These are phyloP conservation scores for Sambucus nigra DNA, from an alignment of 129 eudicot genomes.

Conservation along the genomic window DNA sequence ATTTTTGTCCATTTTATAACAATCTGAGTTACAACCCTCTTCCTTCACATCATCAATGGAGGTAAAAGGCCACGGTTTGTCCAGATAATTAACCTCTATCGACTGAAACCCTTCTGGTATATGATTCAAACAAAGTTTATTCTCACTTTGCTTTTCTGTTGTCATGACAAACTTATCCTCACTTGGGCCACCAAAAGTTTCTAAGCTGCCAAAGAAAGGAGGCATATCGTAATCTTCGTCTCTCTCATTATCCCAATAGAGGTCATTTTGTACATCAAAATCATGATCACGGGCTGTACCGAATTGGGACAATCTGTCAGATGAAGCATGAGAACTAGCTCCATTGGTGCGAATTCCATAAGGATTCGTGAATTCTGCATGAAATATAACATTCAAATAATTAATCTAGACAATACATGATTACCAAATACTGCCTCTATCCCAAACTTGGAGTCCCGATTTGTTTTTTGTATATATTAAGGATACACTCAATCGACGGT, in stretches of 20 bases:
- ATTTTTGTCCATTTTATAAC: constrained; percentile 19
- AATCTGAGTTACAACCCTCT: constrained; percentile 31
- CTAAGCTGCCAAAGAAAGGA: constrained; percentile 35
- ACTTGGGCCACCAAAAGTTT: constrained; percentile 47
- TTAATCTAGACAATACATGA: background rate
- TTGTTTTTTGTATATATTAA: too few species aligned
- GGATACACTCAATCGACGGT: too few species aligned
- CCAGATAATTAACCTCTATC: constrained; percentile 21
- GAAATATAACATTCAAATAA: background rate
- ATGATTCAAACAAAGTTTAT: constrained; percentile 24
- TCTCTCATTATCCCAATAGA: constrained; percentile 65
- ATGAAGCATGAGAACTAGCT: constrained; percentile 68
- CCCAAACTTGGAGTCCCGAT: too few species aligned
- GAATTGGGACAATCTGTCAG: constrained; percentile 81
- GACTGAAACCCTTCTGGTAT: constrained; percentile 24
- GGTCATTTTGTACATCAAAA: constrained; percentile 88
- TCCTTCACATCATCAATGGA: constrained; percentile 29
- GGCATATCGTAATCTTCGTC: constrained; percentile 71
- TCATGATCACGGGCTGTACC: constrained; percentile 95
- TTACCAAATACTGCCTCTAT: constrained; percentile 2
- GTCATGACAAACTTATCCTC: constrained; percentile 81
- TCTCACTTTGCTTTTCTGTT: constrained; percentile 24
- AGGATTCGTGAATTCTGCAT: constrained; percentile 80
- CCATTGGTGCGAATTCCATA: constrained; percentile 45
- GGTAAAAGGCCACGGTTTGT: constrained; percentile 31